Conservation (phyloP, 75 land plant genomes). For the Picea sitchensis region DNA sequence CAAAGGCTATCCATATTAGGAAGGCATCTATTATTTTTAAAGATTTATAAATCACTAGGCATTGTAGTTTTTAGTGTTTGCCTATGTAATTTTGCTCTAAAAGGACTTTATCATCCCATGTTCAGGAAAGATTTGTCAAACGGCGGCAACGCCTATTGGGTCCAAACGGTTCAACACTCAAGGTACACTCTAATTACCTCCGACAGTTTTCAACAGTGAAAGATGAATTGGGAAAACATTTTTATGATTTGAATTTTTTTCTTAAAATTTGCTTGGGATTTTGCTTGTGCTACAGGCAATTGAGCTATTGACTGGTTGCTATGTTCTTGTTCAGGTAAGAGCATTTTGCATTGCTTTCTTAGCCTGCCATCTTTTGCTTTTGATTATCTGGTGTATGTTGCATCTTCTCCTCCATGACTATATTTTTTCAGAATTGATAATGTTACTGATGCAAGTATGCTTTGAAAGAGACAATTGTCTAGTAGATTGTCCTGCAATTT, state of each 20-base stretch:
- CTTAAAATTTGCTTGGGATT: slow-evolving; percentile 1
- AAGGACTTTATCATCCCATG: not conserved
- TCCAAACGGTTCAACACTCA: slow-evolving; percentile 82
- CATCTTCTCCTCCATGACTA: not conserved
- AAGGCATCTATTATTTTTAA: no score
- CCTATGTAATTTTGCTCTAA: not conserved
- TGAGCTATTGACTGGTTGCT: slow-evolving; percentile 94
- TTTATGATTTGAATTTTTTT: not conserved
- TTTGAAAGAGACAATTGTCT: no score
- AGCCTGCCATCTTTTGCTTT: not conserved
- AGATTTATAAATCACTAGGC: no score
- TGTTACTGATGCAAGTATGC: no score
- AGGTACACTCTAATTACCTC: slow-evolving; percentile 35
- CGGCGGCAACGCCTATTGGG: slow-evolving; percentile 90
- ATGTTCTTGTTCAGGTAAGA: slow-evolving; percentile 88
- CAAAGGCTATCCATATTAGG: no score
- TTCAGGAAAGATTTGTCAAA: slow-evolving; percentile 92
- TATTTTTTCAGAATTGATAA: no score
- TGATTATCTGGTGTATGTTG: not conserved
- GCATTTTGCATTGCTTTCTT: not conserved
- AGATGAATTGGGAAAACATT: not conserved
- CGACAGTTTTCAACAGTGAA: not conserved
- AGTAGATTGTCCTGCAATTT: no score
- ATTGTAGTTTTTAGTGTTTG: not conserved
- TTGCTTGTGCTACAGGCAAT: slow-evolving; percentile 56